Base-by-base conservation (phyloP, 208 protist species). In the Crithidia expoeki region DNA sequence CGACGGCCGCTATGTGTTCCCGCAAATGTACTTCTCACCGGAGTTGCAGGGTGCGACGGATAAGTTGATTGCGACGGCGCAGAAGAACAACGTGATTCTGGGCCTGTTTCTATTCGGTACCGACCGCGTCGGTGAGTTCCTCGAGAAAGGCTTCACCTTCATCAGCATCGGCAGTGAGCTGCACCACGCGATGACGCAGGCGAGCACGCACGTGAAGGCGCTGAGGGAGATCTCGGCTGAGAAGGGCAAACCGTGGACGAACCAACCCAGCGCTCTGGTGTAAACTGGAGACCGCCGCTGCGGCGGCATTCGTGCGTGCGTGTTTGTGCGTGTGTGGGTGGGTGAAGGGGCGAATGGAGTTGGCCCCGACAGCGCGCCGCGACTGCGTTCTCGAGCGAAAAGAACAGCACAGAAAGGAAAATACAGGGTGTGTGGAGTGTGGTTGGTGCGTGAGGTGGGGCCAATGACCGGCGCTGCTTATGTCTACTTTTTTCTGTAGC, bases 91-190 rank as follows among this genome's bases (percentile, higher is more conserved):
- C 72, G 68, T 87, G 56, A 90, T 93, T 61, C 74, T 93, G 27
- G 87, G 87, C 32, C 69, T 90, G 49, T 93, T 93, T 62, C 80
- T 93, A 34, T 93, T 93, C 60, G 87, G 87, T 63, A 86, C 76
- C 6, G 87, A 93, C 80, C 84, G 87, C 59, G 87, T 93, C 57
- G 87, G 84, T 30, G 87, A 93, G 76, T 93, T 93, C 78, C 79
- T 93, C 42, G 69, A 88, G 73, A 88, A 90, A 84, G 87, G 82
- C 56, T 90, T 90, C 79, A 93, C 81, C 46, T 90, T 93, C 74
- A 84, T 90, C 84, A 85, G 87, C 79, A 88, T 90, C 59, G 87
- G 84, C 81, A 85, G 81, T 68, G 87, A 90, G 56, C 70, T 93
- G 51, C 87, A 93, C 79, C 87, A 92, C 71, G 87, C 87, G 68